phyloP scores from a whole-genome alignment of 192 early-diverging fungal genomes.

The Backusella luteola region DNA sequence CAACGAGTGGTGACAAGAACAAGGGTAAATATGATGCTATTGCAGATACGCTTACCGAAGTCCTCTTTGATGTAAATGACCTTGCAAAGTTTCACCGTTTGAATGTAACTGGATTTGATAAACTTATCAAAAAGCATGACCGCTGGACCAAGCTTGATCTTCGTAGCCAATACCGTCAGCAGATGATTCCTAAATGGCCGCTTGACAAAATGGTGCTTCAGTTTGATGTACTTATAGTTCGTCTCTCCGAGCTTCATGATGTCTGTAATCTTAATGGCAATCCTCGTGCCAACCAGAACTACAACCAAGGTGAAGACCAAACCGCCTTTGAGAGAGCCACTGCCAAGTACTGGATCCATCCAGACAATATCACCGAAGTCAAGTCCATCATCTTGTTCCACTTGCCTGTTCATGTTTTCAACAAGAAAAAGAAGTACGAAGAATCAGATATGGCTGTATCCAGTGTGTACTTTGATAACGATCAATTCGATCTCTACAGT shows the following conservation, averaged over 20 bases:
- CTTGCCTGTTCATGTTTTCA: slow-evolving; percentile 89
- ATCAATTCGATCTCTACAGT: slow-evolving; percentile 84
- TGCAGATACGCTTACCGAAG: slow-evolving; percentile 60
- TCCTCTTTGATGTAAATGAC: slow-evolving; percentile 75
- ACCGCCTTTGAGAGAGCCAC: slow-evolving; percentile 45
- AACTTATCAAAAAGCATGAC: slow-evolving; percentile 99
- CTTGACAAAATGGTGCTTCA: slow-evolving; percentile 59
- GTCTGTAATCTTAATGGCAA: slow-evolving; percentile 13
- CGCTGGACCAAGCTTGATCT: slow-evolving; percentile 74
- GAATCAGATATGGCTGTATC: slow-evolving; percentile 86
- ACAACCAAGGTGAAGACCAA: slow-evolving; percentile 30
- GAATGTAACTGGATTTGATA: slow-evolving; percentile 80
- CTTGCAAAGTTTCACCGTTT: slow-evolving; percentile 72
- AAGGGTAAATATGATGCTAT: slow-evolving; percentile 43
- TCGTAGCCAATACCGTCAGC: slow-evolving; percentile 63
- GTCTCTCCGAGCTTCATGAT: slow-evolving; percentile 21
- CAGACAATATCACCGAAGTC: slow-evolving; percentile 94
- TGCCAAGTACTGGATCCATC: slow-evolving; percentile 96
- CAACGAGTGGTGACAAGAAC: slow-evolving; percentile 17
- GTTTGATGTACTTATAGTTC: slow-evolving; percentile 46
- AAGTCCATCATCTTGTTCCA: slow-evolving; percentile 89
- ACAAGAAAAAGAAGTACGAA: slow-evolving; percentile 74
- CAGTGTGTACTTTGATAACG: slow-evolving; percentile 96
- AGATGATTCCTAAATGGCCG: slow-evolving; percentile 66
- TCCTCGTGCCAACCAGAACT: slow-evolving; percentile 9